A percentile compares a stretch with the other conserved stretches of the same genome.
phyloP scores from a whole-genome alignment of 2,329 filamentous ascomycete species.

The Nigrospora sphaerica region DNA sequence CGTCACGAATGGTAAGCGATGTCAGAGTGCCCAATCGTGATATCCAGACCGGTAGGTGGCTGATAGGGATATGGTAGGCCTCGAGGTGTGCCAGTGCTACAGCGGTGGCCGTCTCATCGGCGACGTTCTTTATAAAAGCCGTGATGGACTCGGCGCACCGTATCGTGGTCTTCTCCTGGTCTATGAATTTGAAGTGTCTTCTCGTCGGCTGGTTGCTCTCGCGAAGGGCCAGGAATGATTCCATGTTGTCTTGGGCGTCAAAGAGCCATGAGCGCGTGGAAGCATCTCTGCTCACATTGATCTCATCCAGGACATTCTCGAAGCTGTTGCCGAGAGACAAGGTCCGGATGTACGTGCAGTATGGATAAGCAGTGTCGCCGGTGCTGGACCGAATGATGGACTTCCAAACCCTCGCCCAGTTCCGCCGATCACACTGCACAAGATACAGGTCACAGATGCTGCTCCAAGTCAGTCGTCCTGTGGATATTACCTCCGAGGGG shows the following conservation, averaged over 20 bases:
- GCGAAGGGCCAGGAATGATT: constrained; percentile 21
- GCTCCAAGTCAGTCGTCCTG: constrained; percentile 10
- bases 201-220: constrained; percentile 1
- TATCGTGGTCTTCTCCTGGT: constrained; percentile 27
- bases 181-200: constrained; percentile 15
- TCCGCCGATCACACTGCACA: constrained; percentile 30
- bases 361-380: constrained; percentile 57
- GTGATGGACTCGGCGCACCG: constrained; percentile 52
- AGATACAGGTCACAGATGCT: constrained; percentile 41
- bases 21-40: constrained; percentile 50
- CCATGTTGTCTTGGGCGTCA: constrained; percentile 24
- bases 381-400: constrained; percentile 61
- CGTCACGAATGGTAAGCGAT: constrained; percentile 54
- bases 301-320: constrained; percentile 48
- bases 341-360: constrained; percentile 59
- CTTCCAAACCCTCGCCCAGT: constrained; percentile 60
- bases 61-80: constrained; percentile 40
- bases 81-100: constrained; percentile 51
- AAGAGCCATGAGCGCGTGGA: constrained; percentile 29
- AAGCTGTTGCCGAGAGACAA: constrained; percentile 56
- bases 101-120: constrained; percentile 33
- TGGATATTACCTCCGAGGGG: background rate
- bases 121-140: constrained; percentile 35
- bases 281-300: constrained; percentile 18
- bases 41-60: constrained; percentile 50